Conservation (phyloP, 352 stramenopile species). For the Phytophthora ohioensis region DNA sequence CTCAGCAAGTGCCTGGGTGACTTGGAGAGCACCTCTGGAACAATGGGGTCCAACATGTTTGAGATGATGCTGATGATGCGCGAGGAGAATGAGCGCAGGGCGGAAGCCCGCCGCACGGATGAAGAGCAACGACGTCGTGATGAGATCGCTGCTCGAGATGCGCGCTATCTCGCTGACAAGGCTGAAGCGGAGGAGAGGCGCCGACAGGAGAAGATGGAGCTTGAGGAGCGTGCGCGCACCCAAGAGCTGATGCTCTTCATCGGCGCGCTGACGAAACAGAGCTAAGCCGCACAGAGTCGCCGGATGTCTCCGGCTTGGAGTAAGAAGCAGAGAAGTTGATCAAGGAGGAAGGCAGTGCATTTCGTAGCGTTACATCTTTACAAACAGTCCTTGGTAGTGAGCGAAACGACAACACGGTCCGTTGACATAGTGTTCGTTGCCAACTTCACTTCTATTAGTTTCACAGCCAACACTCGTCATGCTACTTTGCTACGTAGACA, state of each 20-base stretch:
- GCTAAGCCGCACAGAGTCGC: too few relatives aligned
- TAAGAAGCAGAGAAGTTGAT: too few relatives aligned
- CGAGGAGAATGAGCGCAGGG: neutral
- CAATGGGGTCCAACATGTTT: neutral
- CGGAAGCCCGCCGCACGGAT: neutral
- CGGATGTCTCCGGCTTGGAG: too few relatives aligned
- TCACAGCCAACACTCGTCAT: too few relatives aligned
- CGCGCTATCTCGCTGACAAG: neutral
- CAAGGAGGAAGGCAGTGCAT: too few relatives aligned
- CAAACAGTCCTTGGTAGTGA: too few relatives aligned
- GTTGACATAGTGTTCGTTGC: too few relatives aligned
- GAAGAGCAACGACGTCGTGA: neutral
- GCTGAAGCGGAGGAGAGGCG: neutral
- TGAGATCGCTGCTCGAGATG: neutral
- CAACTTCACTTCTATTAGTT: too few relatives aligned
- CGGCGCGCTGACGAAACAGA: neutral
- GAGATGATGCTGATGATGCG: neutral
- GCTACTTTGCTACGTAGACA: too few relatives aligned
- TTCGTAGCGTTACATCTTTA: too few relatives aligned
- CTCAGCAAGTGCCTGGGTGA: neutral
- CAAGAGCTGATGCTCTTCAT: neutral
- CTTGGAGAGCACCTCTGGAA: neutral
- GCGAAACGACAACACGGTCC: too few relatives aligned
- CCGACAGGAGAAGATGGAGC: neutral
- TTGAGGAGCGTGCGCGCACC: neutral